Conservation (phyloP, 1,139 yeast genomes). For the Citeromyces hawaiiensis region DNA sequence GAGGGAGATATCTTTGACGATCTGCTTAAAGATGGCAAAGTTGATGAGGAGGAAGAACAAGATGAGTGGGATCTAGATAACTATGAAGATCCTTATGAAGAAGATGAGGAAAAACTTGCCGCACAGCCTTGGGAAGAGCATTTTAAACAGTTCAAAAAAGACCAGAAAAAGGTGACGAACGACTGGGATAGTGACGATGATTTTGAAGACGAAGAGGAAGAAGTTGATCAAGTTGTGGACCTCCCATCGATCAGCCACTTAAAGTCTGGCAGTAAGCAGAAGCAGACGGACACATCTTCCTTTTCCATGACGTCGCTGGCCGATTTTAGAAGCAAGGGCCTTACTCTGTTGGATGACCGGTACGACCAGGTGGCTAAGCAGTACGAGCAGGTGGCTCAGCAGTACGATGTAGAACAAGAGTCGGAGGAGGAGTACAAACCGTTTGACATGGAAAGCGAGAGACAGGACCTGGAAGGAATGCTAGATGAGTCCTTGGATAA, state of each 20-base stretch:
- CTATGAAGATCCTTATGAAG: slow-evolving; percentile 31
- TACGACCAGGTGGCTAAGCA: too few relatives aligned
- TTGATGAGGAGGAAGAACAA: slow-evolving; percentile 29
- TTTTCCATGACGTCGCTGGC: slow-evolving; percentile 95
- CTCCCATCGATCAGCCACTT: slow-evolving; percentile 27
- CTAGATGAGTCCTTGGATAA: slow-evolving; percentile 89
- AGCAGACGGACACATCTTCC: slow-evolving; percentile 74
- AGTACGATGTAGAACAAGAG: slow-evolving; percentile 27
- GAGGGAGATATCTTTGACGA: slow-evolving; percentile 37
- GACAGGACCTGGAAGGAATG: slow-evolving; percentile 70
- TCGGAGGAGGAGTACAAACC: slow-evolving; percentile 38
- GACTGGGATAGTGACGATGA: slow-evolving; percentile 68
- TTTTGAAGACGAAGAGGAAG: slow-evolving; percentile 30
- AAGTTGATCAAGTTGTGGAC: slow-evolving; percentile 33
- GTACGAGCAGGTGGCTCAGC: slow-evolving; percentile 46
- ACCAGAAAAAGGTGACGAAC: slow-evolving; percentile 25
- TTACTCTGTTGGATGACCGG: slow-evolving; percentile 78
- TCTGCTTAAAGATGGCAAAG: slow-evolving; percentile 29
- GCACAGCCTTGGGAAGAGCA: slow-evolving; percentile 73
- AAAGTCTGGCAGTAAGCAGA: slow-evolving; percentile 22
- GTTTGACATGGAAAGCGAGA: slow-evolving; percentile 59
- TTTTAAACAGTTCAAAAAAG: slow-evolving; percentile 54
- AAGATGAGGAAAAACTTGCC: slow-evolving; percentile 22
- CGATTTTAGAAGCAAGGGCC: slow-evolving; percentile 74
- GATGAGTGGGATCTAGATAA: slow-evolving; percentile 49